Evolutionary conservation across 2,329 filamentous ascomycete species (phyloP), one percentile per base, ranked within the genome.

Genomic region (Didymella lethalis): DNA sequence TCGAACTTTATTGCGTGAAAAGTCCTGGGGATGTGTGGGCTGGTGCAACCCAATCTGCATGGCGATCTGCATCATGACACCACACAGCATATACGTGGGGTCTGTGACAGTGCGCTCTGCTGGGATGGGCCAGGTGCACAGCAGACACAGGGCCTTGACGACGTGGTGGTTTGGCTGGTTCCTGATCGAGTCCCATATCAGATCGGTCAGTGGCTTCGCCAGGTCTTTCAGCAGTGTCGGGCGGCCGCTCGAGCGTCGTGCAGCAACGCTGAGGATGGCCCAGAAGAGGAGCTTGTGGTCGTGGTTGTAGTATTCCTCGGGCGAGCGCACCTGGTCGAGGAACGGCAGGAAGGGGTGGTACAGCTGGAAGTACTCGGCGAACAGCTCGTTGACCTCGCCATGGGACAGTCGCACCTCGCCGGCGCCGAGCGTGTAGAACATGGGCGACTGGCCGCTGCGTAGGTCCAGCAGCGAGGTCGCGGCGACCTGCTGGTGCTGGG

Each of bases 51-150:
- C 91, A 66, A 93, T 92, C 64, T 92, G 90, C 64, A 92, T 93
- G 8, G 91, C 91, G 23, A 91, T 87, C 78, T 93, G 92, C 86
- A 94, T 93, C 90, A 94, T 92, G 61, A 92, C 86, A 51, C 91
- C 91, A 66, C 89, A 89, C 18, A 93, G 80, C 73, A 92, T 93
- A 72, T 93, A 92, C 1, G 91, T 94, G 2, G 90, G 90, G 66
- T 95, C 91, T 7, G 88, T 88, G 6, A 89, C 89, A 1, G 90
- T 92, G 5, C 89, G 91, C 76, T 89, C 92, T n/a, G 89, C 92
- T 0, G 91, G 91, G 36, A 94, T 78, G 6, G 91, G 91, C 91
- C 91, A 95, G 5, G 89, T 91, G 75, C 91, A 94, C 41, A 93
- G 78, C 56, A 95, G 78, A 70, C 90, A 93, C 66, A 94, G 81